phyloP scores from a whole-genome alignment of 1,139 yeast species.

The Casaregolazyma suthepensis region DNA sequence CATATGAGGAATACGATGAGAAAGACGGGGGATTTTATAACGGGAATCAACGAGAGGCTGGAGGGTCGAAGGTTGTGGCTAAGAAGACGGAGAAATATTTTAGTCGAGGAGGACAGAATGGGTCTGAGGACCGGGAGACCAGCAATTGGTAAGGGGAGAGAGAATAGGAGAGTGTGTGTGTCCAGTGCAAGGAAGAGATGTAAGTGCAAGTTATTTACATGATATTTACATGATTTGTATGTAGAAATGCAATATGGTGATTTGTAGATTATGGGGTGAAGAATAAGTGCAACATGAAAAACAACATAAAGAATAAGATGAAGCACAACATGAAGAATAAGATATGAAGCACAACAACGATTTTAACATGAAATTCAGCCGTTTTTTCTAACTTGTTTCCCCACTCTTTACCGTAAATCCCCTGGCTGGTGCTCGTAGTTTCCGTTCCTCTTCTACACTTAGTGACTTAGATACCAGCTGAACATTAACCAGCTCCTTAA shows the following conservation, averaged over 20 bases:
- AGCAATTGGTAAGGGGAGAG: background rate
- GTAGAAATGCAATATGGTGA: too few species aligned
- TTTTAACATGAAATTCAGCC: too few species aligned
- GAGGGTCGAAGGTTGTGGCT: background rate
- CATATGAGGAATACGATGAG: background rate
- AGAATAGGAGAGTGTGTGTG: background rate
- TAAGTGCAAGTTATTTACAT: too few species aligned
- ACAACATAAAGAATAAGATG: too few species aligned
- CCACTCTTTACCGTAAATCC: constrained; percentile 21
- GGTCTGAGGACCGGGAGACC: background rate
- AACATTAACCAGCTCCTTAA: constrained; percentile 85
- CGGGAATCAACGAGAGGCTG: background rate
- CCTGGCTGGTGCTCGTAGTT: constrained; percentile 26
- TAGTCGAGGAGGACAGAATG: background rate
- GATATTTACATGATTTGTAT: background rate
- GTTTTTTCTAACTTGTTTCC: background rate
- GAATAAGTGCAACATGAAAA: background rate
- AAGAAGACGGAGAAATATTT: background rate
- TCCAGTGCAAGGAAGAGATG: background rate
- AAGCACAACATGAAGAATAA: too few species aligned
- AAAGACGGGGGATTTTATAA: background rate
- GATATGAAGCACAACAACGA: too few species aligned
- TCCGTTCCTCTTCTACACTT: constrained; percentile 28
- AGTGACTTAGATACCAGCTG: constrained; percentile 54
- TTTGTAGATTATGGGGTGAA: too few species aligned